Base-by-base conservation (phyloP, 768 basidiomycete genomes). In the Psilocybe sp. region DNA sequence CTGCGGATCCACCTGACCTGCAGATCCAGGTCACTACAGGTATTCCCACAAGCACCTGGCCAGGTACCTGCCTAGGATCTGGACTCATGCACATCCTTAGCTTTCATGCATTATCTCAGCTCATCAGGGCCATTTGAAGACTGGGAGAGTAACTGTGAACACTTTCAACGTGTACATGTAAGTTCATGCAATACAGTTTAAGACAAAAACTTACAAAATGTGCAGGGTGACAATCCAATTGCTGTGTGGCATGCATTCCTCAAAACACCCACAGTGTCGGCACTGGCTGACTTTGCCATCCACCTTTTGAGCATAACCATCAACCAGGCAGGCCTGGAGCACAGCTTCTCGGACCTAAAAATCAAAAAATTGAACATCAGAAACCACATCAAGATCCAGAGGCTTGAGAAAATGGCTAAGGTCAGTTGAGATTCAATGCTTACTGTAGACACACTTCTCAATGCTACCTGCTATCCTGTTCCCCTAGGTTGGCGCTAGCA, bases 361-460 rank as follows among this genome's bases (percentile, higher is more conserved):
- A 67, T 65, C 35, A 64, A 63, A 32, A 60, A 64, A 52, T 60
- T 61, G 11, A 52, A 46, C 2, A 55, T 61, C 0, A 44, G 60
- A 5, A 67, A 64, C 38, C 47, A 51, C n/a, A 47, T 67, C 32
- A 53, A 47, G 46, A 44, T 63, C 6, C 46, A 44, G 6, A 59
- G 48, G 32, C 61, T 63, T 20, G 56, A 64, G 47, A 65, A 65
- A 52, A 57, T 63, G 62, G 50, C 63, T 19, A 64, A 64, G 47
- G 62, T 64, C 19, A 9, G 53, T 34, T 44, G 50, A 46, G 37
- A 43, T 43, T 41, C 14, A 18, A 52, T 23, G n/a, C 16, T n/a
- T n/a, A n/a, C n/a, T n/a, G n/a, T n/a, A n/a, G 45, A 33, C 44
- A 15, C 40, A 46, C 38, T 37, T 41, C 46, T n/a, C 36, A 28